Evolutionary conservation across 352 stramenopile genomes (phyloP).

Genomic region (Pythium brassicae): DNA sequence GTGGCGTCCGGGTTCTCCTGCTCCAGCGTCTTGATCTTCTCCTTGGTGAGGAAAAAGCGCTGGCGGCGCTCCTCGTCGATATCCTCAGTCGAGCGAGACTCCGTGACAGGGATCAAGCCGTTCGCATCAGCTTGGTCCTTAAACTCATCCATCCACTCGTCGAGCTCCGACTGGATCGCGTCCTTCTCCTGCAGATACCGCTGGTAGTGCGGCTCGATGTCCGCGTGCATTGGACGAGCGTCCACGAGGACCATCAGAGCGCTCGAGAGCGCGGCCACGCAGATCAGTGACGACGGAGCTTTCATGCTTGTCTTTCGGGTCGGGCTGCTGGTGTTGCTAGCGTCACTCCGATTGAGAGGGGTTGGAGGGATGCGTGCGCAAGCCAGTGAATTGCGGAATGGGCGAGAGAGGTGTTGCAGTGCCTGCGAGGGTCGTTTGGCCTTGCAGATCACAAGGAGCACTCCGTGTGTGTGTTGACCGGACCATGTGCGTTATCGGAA

Average conservation of each 20-base stretch:
- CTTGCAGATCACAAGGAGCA: background rate
- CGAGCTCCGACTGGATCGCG: conserved; percentile 20
- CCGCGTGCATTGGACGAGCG: conserved; percentile 22
- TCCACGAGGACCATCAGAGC: background rate
- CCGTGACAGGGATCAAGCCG: conserved; percentile 16
- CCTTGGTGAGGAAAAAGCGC: conserved; percentile 47
- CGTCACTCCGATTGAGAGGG: background rate
- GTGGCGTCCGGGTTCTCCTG: conserved; percentile 34
- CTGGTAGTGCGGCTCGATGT: conserved; percentile 20
- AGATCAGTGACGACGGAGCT: conserved; percentile 7
- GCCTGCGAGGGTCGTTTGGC: no score
- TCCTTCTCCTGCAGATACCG: conserved; percentile 27
- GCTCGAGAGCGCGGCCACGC: background rate
- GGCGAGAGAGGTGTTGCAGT: background rate
- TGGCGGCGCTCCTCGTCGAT: conserved; percentile 14
- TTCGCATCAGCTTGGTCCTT: conserved; percentile 13
- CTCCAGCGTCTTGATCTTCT: conserved; percentile 27
- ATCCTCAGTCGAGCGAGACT: conserved; percentile 15
- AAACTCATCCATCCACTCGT: conserved; percentile 25
- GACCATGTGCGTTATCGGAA: background rate
- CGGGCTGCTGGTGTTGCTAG: background rate
- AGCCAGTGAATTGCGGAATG: background rate
- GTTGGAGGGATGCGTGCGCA: background rate
- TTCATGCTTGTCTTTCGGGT: background rate
- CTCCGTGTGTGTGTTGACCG: no score